phyloP scores from a whole-genome alignment of 495 filamentous ascomycete species.

The Podospora appendiculata region DNA sequence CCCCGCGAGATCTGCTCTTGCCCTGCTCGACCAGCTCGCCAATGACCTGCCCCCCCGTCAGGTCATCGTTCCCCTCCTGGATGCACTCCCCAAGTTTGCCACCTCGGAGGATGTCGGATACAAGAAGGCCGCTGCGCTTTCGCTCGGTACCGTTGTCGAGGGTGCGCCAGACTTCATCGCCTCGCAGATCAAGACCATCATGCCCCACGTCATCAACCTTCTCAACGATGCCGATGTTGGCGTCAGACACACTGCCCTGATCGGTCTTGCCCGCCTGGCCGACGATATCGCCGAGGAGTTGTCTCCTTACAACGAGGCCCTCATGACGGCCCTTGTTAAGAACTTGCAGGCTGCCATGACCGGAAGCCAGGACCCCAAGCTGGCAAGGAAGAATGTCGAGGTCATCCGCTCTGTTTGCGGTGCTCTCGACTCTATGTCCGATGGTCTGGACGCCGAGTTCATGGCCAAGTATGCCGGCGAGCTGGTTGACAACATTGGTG shows the following conservation, averaged over 20 bases:
- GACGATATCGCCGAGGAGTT: slow-evolving; percentile 91
- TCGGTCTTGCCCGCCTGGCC: slow-evolving; percentile 78
- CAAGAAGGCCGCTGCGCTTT: slow-evolving; percentile 83
- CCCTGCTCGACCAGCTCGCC: slow-evolving; percentile 81
- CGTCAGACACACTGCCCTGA: slow-evolving; percentile 79
- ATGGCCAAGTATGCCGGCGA: slow-evolving; percentile 73
- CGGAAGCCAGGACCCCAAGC: slow-evolving; percentile 36
- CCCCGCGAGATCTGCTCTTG: slow-evolving; percentile 79
- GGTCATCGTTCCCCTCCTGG: slow-evolving; percentile 86
- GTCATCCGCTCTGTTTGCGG: slow-evolving; percentile 85
- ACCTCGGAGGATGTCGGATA: slow-evolving; percentile 62
- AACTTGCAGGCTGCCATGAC: slow-evolving; percentile 74
- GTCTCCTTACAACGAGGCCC: slow-evolving; percentile 66
- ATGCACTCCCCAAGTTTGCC: slow-evolving; percentile 74
- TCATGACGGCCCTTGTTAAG: slow-evolving; percentile 77
- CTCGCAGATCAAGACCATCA: slow-evolving; percentile 76
- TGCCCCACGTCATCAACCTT: slow-evolving; percentile 78
- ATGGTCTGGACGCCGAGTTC: slow-evolving; percentile 78
- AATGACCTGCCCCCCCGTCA: slow-evolving; percentile 84
- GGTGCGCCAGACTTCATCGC: slow-evolving; percentile 94
- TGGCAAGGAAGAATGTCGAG: slow-evolving; percentile 63
- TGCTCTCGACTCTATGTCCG: slow-evolving; percentile 84
- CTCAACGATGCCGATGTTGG: slow-evolving; percentile 73
- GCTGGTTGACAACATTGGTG: slow-evolving; percentile 74
- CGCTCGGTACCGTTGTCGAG: slow-evolving; percentile 90